Percentiles rank a stretch among this genome's conserved stretches.
Evolutionary conservation across 768 basidiomycete species (phyloP).

Genomic region (Podaxis mareebaensis): DNA sequence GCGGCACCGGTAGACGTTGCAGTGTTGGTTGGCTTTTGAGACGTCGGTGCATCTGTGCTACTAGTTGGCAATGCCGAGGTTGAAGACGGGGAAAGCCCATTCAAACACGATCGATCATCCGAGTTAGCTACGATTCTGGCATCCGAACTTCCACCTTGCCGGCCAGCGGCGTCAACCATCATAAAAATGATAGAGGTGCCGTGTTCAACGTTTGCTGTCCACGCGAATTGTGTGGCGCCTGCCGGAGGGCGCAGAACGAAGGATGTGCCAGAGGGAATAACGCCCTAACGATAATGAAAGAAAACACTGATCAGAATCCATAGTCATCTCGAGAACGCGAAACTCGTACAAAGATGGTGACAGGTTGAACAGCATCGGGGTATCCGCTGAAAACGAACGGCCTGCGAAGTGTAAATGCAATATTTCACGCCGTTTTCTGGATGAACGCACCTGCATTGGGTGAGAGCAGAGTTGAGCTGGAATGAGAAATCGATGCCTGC

Average conservation of each 20-base stretch:
- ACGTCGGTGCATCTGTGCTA: slow-evolving; percentile 25
- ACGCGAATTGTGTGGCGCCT: slow-evolving; percentile 43
- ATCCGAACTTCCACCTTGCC: slow-evolving; percentile 62
- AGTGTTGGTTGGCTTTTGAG: slow-evolving; percentile 22
- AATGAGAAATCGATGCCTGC: slow-evolving; percentile 46
- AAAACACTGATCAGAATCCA: neutral
- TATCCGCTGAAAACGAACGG: slow-evolving; percentile 49
- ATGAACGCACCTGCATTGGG: slow-evolving; percentile 58
- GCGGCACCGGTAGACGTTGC: slow-evolving; percentile 21
- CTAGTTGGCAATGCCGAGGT: slow-evolving; percentile 32
- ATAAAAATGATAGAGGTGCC: slow-evolving; percentile 61
- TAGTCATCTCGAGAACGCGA: neutral
- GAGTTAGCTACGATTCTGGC: slow-evolving; percentile 47
- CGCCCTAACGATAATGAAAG: slow-evolving; percentile 38
- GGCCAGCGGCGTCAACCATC: slow-evolving; percentile 50
- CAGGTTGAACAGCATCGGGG: slow-evolving; percentile 46
- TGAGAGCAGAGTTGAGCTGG: slow-evolving; percentile 49
- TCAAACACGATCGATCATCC: slow-evolving; percentile 52
- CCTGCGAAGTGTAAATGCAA: slow-evolving; percentile 28
- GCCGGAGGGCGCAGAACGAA: slow-evolving; percentile 44
- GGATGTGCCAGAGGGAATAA: slow-evolving; percentile 62
- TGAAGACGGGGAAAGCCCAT: slow-evolving; percentile 52
- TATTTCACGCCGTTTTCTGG: slow-evolving; percentile 10
- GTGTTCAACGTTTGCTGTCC: slow-evolving; percentile 57
- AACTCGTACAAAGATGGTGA: slow-evolving; percentile 50